These are phyloP conservation scores for Warburgia ugandensis DNA, from an alignment of 164 flowering plant species.

Conservation along the genomic window DNA sequence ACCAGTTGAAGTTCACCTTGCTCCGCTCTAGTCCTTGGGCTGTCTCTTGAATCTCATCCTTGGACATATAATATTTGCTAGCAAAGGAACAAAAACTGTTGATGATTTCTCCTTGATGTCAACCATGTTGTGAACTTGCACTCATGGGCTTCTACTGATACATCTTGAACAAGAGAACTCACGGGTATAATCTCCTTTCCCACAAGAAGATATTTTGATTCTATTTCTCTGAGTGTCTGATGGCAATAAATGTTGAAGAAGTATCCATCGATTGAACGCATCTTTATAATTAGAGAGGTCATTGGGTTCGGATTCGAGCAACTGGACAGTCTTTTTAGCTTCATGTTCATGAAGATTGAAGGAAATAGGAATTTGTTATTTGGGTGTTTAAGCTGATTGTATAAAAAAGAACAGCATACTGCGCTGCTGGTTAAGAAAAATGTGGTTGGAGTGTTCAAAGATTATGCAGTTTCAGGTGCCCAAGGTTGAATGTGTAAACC, in stretches of 20 bases:
- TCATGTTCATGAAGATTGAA: slow-evolving; percentile 11
- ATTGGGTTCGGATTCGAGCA: background rate
- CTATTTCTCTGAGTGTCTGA: slow-evolving; percentile 27
- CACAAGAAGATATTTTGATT: slow-evolving; percentile 8
- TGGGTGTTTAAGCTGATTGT: background rate
- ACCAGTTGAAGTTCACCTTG: slow-evolving; percentile 28
- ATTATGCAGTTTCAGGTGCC: slow-evolving; percentile 19
- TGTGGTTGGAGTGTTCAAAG: slow-evolving; percentile 12
- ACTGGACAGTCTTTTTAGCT: background rate
- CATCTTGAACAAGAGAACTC: slow-evolving; percentile 30
- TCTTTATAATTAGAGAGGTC: slow-evolving; percentile 3
- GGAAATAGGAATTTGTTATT: slow-evolving; percentile 14
- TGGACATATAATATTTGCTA: slow-evolving; percentile 29
- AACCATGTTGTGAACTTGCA: slow-evolving; percentile 23
- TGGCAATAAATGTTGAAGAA: slow-evolving; percentile 14
- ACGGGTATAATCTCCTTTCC: slow-evolving; percentile 22
- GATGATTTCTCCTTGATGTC: slow-evolving; percentile 15
- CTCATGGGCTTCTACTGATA: background rate
- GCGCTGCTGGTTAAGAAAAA: slow-evolving; percentile 12
- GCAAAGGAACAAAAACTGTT: slow-evolving; percentile 29
- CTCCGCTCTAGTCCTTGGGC: slow-evolving; percentile 31
- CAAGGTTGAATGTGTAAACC: slow-evolving; percentile 31
- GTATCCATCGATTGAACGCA: slow-evolving; percentile 4
- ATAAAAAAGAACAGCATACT: slow-evolving; percentile 5
- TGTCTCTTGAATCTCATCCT: slow-evolving; percentile 25